Conservation (phyloP, 129 eudicot species). For the Apium graveolens region DNA sequence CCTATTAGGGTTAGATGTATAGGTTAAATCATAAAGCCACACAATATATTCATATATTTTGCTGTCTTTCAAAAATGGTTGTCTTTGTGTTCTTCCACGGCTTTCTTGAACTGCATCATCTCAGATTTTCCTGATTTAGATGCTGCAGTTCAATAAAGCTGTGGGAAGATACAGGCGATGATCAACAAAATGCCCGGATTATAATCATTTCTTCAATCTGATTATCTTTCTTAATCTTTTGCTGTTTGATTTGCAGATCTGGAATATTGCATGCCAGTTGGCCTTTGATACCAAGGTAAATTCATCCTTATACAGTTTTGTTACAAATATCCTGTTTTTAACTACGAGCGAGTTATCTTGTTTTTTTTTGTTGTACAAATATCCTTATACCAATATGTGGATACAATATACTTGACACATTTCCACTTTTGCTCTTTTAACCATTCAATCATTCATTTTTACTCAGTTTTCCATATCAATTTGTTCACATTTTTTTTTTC, state of each 20-base stretch:
- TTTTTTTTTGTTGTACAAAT: not conserved
- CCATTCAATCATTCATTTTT: not conserved
- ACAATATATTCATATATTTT: not conserved
- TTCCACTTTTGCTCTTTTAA: not conserved
- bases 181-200: slow-evolving; percentile 29
- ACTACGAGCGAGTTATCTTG: not conserved
- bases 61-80: slow-evolving; percentile 19
- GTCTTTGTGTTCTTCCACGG: slow-evolving; percentile 91
- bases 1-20: slow-evolving; percentile 33
- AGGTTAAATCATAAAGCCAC: not conserved
- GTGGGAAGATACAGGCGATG: slow-evolving; percentile 83
- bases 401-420: not conserved
- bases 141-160: slow-evolving; percentile 86
- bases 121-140: not conserved
- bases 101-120: slow-evolving; percentile 95
- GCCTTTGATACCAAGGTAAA: not conserved
- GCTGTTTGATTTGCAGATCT: not conserved
- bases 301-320: no score
- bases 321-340: not conserved
- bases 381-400: not conserved
- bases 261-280: not conserved
- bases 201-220: not conserved
- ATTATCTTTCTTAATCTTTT: not conserved
- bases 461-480: not conserved
- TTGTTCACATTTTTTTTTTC: not conserved